These are phyloP conservation scores for Naganishia kalamii DNA, from an alignment of 768 basidiomycete species.

Conservation along the genomic window DNA sequence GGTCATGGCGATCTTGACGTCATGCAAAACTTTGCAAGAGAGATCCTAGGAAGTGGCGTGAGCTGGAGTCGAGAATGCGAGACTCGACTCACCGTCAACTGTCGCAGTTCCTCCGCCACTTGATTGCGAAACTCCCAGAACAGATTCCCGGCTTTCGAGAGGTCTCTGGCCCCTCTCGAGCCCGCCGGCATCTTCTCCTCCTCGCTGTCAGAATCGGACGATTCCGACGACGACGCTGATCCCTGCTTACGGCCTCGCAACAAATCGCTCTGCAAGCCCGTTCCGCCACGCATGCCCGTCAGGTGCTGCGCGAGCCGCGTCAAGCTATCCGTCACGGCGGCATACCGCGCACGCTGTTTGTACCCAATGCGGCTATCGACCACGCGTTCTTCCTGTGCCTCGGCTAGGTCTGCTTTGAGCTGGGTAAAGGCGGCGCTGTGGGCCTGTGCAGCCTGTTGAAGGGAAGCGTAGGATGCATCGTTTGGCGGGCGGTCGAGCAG, in stretches of 20 bases:
- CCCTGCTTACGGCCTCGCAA: conserved; percentile 53
- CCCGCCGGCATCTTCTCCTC: neutral
- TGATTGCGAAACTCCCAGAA: conserved; percentile 42
- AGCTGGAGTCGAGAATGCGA: neutral
- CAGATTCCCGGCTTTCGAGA: conserved; percentile 32
- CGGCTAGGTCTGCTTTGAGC: conserved; percentile 74
- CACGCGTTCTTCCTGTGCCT: conserved; percentile 80
- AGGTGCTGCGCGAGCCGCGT: conserved; percentile 90
- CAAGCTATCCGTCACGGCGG: conserved; percentile 77
- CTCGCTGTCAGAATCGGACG: neutral
- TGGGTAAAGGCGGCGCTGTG: conserved; percentile 86
- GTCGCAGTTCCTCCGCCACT: conserved; percentile 39
- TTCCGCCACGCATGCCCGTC: conserved; percentile 78
- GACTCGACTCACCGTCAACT: conserved; percentile 33
- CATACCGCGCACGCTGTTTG: conserved; percentile 59
- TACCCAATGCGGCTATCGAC: conserved; percentile 47
- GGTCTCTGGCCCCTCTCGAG: neutral
- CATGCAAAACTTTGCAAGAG: neutral
- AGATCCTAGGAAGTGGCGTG: neutral
- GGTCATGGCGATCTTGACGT: conserved; percentile 22
- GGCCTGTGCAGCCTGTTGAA: conserved; percentile 71
- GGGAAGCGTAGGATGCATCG: conserved; percentile 31
- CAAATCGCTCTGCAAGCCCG: conserved; percentile 73
- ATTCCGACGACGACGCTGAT: conserved; percentile 14
- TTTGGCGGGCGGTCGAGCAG: conserved; percentile 56